Conservation (phyloP, 2,329 filamentous ascomycete genomes). For the Aspergillus tubingensis region DNA sequence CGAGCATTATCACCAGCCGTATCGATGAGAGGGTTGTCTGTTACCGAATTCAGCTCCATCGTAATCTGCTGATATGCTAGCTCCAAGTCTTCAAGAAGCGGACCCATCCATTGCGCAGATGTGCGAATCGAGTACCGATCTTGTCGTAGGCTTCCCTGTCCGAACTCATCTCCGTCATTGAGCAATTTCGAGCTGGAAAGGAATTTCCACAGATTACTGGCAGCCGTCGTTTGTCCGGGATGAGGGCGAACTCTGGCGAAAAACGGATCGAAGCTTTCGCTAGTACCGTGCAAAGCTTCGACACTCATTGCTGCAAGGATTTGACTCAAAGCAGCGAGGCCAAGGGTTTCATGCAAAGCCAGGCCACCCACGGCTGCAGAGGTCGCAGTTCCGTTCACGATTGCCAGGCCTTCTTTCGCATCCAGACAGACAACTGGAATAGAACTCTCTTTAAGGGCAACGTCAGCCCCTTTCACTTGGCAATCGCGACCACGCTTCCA, state of each 20-base stretch:
- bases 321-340: conserved; percentile 56
- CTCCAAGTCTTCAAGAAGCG: conserved; percentile 62
- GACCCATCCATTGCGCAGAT: conserved; percentile 67
- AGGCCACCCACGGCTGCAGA: conserved; percentile 48
- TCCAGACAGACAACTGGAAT: conserved; percentile 37
- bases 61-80: conserved; percentile 59
- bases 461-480: background rate
- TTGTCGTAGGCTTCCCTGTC: conserved; percentile 38
- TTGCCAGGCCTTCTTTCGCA: conserved; percentile 52
- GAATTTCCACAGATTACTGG: conserved; percentile 54
- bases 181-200: conserved; percentile 49
- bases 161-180: background rate
- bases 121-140: conserved; percentile 67
- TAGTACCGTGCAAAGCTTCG: conserved; percentile 58
- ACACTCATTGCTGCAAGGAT: conserved; percentile 61
- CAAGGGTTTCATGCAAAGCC: conserved; percentile 54
- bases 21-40: conserved; percentile 4
- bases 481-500: background rate
- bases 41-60: conserved; percentile 44
- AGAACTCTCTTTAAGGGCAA: conserved; percentile 31
- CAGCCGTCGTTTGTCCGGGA: conserved; percentile 57
- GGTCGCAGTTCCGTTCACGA: conserved; percentile 54
- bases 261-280: conserved; percentile 59
- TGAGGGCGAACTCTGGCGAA: conserved; percentile 60
- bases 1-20: conserved; percentile 16